phyloP scores from a whole-genome alignment of 2,329 filamentous ascomycete genomes.

The Botryotinia globosa region DNA sequence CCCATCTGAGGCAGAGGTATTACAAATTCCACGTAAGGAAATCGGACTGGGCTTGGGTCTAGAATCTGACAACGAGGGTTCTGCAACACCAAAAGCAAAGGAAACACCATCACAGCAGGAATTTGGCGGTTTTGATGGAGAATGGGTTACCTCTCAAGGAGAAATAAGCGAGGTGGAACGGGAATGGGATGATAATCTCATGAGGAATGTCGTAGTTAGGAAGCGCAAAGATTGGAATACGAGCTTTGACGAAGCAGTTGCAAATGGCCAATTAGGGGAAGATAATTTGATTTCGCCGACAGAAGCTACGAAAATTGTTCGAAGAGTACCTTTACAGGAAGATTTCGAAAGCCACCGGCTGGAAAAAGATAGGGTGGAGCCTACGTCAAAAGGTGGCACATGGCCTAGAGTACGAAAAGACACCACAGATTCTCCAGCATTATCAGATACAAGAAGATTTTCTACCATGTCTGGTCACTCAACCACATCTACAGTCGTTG shows the following conservation, averaged over 20 bases:
- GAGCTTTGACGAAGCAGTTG: slow-evolving; percentile 26
- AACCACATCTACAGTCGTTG: slow-evolving; percentile 55
- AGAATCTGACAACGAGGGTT: slow-evolving; percentile 41
- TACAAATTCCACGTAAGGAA: slow-evolving; percentile 27
- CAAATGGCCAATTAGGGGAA: slow-evolving; percentile 47
- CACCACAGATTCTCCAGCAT: slow-evolving; percentile 30
- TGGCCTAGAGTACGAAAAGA: slow-evolving; percentile 25
- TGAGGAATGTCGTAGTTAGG: slow-evolving; percentile 53
- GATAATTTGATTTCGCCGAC: slow-evolving; percentile 50
- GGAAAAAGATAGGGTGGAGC: slow-evolving; percentile 24
- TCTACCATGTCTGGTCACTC: slow-evolving; percentile 56
- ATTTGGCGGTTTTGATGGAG: slow-evolving; percentile 57
- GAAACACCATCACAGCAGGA: slow-evolving; percentile 45
- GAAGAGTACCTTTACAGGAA: slow-evolving; percentile 34
- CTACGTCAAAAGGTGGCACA: slow-evolving; percentile 3
- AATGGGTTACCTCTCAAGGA: slow-evolving; percentile 47
- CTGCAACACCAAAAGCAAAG: slow-evolving; percentile 36
- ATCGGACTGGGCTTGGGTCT: slow-evolving; percentile 41
- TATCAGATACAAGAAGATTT: slow-evolving; percentile 46
- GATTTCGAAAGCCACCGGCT: slow-evolving; percentile 31
- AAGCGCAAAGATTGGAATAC: slow-evolving; percentile 39
- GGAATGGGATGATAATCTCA: slow-evolving; percentile 55
- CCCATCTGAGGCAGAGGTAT: slow-evolving; percentile 29
- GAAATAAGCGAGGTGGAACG: slow-evolving; percentile 47
- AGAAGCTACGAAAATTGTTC: slow-evolving; percentile 47